phyloP scores from a whole-genome alignment of 192 early-diverging fungal species.

The Backusella psychrophila region DNA sequence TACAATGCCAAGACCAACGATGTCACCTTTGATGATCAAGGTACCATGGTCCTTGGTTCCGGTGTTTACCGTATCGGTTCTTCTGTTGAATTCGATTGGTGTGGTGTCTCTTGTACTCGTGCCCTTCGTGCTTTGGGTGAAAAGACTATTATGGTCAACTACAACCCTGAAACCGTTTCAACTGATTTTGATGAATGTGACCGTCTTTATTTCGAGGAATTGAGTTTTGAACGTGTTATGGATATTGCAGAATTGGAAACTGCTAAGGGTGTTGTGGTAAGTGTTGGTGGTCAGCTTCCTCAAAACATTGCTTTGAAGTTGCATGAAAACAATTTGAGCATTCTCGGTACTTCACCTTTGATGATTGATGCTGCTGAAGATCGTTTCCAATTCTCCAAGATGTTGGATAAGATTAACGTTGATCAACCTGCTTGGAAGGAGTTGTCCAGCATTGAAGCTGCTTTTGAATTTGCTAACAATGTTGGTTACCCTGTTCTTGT shows the following conservation, averaged over 20 bases:
- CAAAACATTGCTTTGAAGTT: constrained; percentile 95
- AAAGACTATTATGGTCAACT: constrained; percentile 96
- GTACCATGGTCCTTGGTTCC: constrained; percentile 94
- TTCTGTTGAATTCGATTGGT: constrained; percentile 98
- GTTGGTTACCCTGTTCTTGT: constrained; percentile 94
- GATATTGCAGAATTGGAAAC: constrained; percentile 93
- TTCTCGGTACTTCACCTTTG: constrained; percentile 87
- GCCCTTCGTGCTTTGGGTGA: constrained; percentile 76
- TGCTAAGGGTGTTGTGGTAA: constrained; percentile 83
- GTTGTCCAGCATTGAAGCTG: constrained; percentile 79
- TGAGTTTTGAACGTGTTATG: constrained; percentile 90
- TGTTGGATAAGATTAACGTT: constrained; percentile 88
- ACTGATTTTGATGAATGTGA: constrained; percentile 99
- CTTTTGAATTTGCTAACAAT: constrained; percentile 75
- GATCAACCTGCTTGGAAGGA: constrained; percentile 98
- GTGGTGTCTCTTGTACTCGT: constrained; percentile 77
- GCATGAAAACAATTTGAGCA: constrained; percentile 70
- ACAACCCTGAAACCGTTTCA: constrained; percentile 98
- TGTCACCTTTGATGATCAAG: constrained; percentile 82
- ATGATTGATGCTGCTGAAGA: constrained; percentile 95
- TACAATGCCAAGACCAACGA: constrained; percentile 90
- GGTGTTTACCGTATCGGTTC: constrained; percentile 98
- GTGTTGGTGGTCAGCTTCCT: constrained; percentile 93
- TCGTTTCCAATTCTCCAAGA: constrained; percentile 92
- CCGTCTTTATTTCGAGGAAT: constrained; percentile 97